Percentiles rank a stretch among this genome's conserved stretches.
Conservation (phyloP, 2,329 filamentous ascomycete genomes). For the Canariomyces notabilis region DNA sequence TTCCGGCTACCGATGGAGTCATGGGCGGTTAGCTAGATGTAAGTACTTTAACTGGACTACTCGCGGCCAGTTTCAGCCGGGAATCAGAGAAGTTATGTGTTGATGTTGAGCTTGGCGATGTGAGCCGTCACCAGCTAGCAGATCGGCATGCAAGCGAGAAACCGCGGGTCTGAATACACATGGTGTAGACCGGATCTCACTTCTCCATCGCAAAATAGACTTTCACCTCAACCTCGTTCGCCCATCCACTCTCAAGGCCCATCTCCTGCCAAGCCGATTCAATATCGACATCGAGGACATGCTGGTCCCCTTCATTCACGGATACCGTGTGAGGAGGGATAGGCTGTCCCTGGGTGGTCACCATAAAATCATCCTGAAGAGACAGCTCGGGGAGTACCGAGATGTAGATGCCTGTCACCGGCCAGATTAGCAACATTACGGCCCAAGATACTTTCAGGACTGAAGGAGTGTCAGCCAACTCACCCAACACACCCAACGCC, state of each 20-base stretch:
- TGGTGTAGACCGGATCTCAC: no score
- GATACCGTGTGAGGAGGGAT: slow-evolving; percentile 64
- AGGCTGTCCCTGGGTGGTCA: slow-evolving; percentile 65
- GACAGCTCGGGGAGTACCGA: slow-evolving; percentile 59
- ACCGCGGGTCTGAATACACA: no score
- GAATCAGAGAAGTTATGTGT: no score
- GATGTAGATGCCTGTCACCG: slow-evolving; percentile 64
- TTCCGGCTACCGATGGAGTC: no score
- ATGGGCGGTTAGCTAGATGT: no score
- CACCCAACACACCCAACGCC: slow-evolving; percentile 38
- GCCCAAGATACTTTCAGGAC: not conserved
- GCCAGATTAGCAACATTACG: not conserved
- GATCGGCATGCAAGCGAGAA: no score
- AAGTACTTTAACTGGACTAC: no score
- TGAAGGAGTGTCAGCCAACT: not conserved
- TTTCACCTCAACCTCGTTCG: slow-evolving; percentile 71
- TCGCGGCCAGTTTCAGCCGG: no score
- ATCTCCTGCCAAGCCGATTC: slow-evolving; percentile 72
- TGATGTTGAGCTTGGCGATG: no score
- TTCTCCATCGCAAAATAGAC: slow-evolving; percentile 46
- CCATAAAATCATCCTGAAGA: slow-evolving; percentile 63
- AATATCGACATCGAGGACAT: slow-evolving; percentile 73
- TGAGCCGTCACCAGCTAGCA: no score
- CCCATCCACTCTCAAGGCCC: slow-evolving; percentile 65
- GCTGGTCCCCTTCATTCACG: slow-evolving; percentile 45